phyloP scores from a whole-genome alignment of 1,139 yeast genomes.

The Blastobotrys apis region DNA sequence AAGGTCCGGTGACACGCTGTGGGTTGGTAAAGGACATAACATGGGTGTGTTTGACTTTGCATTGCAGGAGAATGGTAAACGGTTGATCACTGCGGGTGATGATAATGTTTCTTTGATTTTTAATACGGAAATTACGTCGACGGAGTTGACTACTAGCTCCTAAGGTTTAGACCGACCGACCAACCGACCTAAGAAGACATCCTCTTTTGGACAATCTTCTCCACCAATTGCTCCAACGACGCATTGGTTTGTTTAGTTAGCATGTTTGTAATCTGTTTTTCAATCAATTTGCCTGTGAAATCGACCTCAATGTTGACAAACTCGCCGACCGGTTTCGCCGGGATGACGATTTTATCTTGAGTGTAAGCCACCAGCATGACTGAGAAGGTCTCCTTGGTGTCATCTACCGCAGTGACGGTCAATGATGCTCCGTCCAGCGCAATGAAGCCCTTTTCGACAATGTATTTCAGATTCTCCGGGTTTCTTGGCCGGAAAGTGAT shows the following conservation, averaged over 20 bases:
- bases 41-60: slow-evolving; percentile 90
- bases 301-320: slow-evolving; percentile 89
- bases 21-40: slow-evolving; percentile 85
- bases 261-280: slow-evolving; percentile 71
- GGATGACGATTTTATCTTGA: slow-evolving; percentile 73
- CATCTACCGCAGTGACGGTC: slow-evolving; percentile 76
- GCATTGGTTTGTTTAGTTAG: slow-evolving; percentile 41
- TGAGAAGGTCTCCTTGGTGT: slow-evolving; percentile 52
- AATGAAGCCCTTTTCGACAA: slow-evolving; percentile 91
- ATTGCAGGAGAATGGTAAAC: slow-evolving; percentile 56
- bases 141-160: not conserved
- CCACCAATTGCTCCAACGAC: slow-evolving; percentile 43
- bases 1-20: slow-evolving; percentile 71
- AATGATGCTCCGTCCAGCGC: slow-evolving; percentile 92
- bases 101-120: slow-evolving; percentile 89
- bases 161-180: too few species aligned
- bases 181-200: too few species aligned
- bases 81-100: slow-evolving; percentile 92
- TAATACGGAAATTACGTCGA: slow-evolving; percentile 25
- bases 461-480: slow-evolving; percentile 56
- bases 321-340: slow-evolving; percentile 58
- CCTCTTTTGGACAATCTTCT: slow-evolving; percentile 50
- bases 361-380: slow-evolving; percentile 93
- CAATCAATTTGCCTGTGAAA: slow-evolving; percentile 85
- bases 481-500: slow-evolving; percentile 75